Conservation (phyloP, 106 monocot genomes). For the Dioscorea alata region DNA sequence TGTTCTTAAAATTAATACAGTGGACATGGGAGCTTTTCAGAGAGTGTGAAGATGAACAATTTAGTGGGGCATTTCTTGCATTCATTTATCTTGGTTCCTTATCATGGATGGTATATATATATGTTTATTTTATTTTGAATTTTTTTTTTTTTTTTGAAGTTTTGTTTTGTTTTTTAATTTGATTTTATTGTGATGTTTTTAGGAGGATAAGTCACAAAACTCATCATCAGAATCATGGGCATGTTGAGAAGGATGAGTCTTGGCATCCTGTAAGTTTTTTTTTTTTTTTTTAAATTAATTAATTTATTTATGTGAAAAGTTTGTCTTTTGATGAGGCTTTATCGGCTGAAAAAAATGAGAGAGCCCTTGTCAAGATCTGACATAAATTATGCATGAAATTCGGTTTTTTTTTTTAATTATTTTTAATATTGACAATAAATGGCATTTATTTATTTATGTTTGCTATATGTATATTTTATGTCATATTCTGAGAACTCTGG, state of each 20-base stretch:
- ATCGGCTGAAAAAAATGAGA: too few relatives aligned
- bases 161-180: not conserved
- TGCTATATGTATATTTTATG: too few relatives aligned
- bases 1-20: conserved; percentile 13
- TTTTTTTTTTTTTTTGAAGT: not conserved
- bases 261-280: conserved; percentile 39
- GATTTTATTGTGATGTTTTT: not conserved
- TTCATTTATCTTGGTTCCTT: conserved; percentile 65
- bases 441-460: too few relatives aligned
- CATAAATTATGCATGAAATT: too few relatives aligned
- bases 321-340: too few relatives aligned
- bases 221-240: conserved; percentile 47
- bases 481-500: too few relatives aligned
- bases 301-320: too few relatives aligned
- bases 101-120: conserved; percentile 54
- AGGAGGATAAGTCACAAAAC: conserved; percentile 53
- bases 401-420: too few relatives aligned
- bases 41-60: conserved; percentile 39
- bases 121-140: not conserved
- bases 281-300: too few relatives aligned
- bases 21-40: conserved; percentile 91
- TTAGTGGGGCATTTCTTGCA: conserved; percentile 74
- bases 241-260: conserved; percentile 44
- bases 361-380: too few relatives aligned
- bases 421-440: too few relatives aligned